Base-by-base conservation (phyloP, 2,329 filamentous ascomycete genomes). In the Venturiaceae sp. region DNA sequence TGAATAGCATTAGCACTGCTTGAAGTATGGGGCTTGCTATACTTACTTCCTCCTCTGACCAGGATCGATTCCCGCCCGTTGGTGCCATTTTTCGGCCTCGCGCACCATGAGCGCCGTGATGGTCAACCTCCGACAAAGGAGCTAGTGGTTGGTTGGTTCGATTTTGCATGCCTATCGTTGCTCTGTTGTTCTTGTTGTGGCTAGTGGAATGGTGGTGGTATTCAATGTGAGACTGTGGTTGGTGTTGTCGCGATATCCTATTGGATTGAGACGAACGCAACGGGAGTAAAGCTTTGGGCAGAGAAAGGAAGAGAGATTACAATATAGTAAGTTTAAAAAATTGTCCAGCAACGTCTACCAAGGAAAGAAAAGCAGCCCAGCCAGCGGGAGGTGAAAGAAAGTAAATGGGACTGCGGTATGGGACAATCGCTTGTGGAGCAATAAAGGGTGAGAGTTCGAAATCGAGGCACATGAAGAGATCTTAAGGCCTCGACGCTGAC, bases 11-110 rank as follows among this genome's bases (percentile, higher is more conserved):
- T 23, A 37, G 56, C 36, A 32, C 41, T 23, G 53, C 39, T 46
- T 41, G 28, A 60, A 21, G 57, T 58, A 46, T 50, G 53, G 55
- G n/a, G 23, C 36, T 33, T 32, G 19, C 50, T 26, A 55, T 57
- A 67, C 79, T 66, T 78, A 90, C 88, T 84, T 92, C 88, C 72
- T 91, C 88, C 70, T 92, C 88, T 63, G 87, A 91, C 88, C 88
- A 92, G 59, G 88, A 88, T 71, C 88, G 81, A 65, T 88, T 87
- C 64, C 88, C 87, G 63, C 87, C 86, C 55, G 86, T 87, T 60
- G 86, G 84, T 23, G 83, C 80, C 62, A 80, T 74, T 75, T 87
- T 89, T 62, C 85, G 81, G 69, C 79, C 83, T 74, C 88, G 87
- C 60, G 77, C 75, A 68, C 85, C 75, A 58, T 82, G 78, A 65